Percentiles rank a stretch among this genome's conserved stretches.
Evolutionary conservation across 441 rosid genomes (phyloP).

Genomic region (Adansonia gregorii): DNA sequence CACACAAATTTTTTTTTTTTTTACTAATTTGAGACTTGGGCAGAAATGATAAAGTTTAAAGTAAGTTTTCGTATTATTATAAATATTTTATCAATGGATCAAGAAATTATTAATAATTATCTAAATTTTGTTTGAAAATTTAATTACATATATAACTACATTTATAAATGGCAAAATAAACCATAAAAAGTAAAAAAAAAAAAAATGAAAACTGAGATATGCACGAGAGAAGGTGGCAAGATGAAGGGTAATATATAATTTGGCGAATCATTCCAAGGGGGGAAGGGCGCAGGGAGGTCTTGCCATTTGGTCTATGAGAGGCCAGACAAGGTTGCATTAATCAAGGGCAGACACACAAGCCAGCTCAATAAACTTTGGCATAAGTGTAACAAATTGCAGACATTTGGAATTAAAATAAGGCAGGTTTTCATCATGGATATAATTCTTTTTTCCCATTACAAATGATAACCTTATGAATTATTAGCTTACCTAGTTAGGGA

Average conservation of each 20-base stretch:
- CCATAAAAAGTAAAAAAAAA: neutral
- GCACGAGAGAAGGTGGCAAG: neutral
- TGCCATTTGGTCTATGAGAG: slow-evolving; percentile 28
- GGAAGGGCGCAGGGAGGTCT: neutral
- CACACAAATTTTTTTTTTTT: too few species aligned
- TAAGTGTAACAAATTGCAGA: slow-evolving; percentile 27
- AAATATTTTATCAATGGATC: too few species aligned
- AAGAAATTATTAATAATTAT: too few species aligned
- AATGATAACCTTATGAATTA: neutral
- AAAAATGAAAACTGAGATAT: neutral
- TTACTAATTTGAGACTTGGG: too few species aligned
- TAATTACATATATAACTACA: too few species aligned
- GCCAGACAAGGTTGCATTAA: slow-evolving; percentile 42
- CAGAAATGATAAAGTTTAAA: too few species aligned
- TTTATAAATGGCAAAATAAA: too few species aligned
- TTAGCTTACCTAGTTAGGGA: slow-evolving; percentile 14
- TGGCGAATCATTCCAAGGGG: slow-evolving; percentile 30
- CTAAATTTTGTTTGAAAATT: too few species aligned
- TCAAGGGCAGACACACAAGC: slow-evolving; percentile 42
- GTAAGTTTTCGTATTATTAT: too few species aligned
- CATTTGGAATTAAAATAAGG: slow-evolving; percentile 29
- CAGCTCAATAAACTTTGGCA: slow-evolving; percentile 47
- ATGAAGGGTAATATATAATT: neutral
- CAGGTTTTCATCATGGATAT: slow-evolving; percentile 6
- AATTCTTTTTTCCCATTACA: neutral